Base-by-base conservation (phyloP, 805 yeast genomes). In the Teunomyces aglyptinius region DNA sequence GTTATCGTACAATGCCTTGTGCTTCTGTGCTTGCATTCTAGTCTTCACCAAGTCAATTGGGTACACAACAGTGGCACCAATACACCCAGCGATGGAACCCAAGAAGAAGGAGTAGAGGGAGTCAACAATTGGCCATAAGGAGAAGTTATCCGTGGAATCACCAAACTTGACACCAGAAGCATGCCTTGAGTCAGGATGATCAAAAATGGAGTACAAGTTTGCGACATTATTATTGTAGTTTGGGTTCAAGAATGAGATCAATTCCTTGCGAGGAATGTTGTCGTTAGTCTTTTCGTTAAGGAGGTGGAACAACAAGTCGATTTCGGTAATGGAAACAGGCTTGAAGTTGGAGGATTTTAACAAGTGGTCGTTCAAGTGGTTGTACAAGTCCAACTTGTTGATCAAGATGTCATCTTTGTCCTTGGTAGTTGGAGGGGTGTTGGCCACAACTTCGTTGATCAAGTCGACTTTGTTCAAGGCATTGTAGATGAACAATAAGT, bases 61-160 rank as follows among this genome's bases (percentile, higher is more conserved):
- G 65, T 92, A 92, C 38, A 92, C 99, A 12, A 86, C 88, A 5
- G 97, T 89, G n/a, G 99, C 97, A 51, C 99, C 99, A 67, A 92
- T 83, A 57, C 97, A 94, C 49, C 99, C 99, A 27, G 99, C 98
- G 43, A 91, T 77, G 3, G 97, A 89, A 13, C 99, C 99, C 49
- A 92, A 73, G 26, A 86, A 71, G 67, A 92, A 92, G 49, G 95
- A 89, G 68, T 91, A 89, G 46, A 85, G 76, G 6, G 96, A 88
- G 61, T 88, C 95, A 46, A 71, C 71, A 48, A 73, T 70, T 27
- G 77, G 77, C 75, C 75, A 71, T 49, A 72, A 65, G 7, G 70
- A 64, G 46, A 72, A 72, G 58, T 71, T 72, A 49, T 72, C 77
- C 27, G 62, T 57, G 41, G 58, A 58, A 33, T 49, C 47, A 22